phyloP scores from a whole-genome alignment of 495 filamentous ascomycete species.

The Paragyromitra xinjiangensis region DNA sequence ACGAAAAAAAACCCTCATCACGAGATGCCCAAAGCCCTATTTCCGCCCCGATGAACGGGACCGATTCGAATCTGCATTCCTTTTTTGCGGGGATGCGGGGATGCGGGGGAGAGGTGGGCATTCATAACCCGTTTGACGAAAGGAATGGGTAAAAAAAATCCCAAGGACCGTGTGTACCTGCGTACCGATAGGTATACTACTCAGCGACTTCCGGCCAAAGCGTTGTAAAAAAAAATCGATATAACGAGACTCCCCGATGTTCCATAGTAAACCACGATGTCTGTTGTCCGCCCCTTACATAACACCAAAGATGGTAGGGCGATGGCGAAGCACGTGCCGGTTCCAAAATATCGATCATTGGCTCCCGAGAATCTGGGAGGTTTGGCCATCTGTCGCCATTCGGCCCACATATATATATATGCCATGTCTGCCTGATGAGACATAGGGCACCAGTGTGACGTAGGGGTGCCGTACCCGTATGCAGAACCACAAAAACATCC shows the following conservation, averaged over 20 bases:
- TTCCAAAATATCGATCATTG: conserved; percentile 36
- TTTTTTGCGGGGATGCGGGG: conserved; percentile 9
- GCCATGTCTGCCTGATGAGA: conserved; percentile 22
- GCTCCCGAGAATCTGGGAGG: conserved; percentile 10
- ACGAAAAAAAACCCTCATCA: neutral
- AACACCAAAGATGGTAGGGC: conserved; percentile 7
- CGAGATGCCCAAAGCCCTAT: conserved; percentile 1
- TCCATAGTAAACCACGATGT: conserved; percentile 34
- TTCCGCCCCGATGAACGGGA: neutral
- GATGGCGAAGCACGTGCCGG: conserved; percentile 22
- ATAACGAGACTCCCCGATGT: neutral
- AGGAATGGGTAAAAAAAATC: neutral
- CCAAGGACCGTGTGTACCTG: conserved; percentile 24
- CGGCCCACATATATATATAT: conserved; percentile 6
- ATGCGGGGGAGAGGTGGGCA: neutral
- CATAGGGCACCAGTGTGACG: conserved; percentile 24
- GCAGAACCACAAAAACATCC: conserved; percentile 12
- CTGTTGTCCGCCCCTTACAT: conserved; percentile 21
- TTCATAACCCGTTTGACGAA: neutral
- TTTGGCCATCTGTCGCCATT: neutral
- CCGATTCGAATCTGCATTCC: neutral
- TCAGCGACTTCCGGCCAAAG: neutral
- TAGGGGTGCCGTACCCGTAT: conserved; percentile 26
- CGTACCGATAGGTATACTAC: neutral
- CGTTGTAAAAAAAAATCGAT: neutral